A percentile compares a stretch with the other conserved stretches of the same genome.
These are phyloP conservation scores for Licmophora abbreviata DNA, from an alignment of 108 stramenopile species.

Conservation along the genomic window DNA sequence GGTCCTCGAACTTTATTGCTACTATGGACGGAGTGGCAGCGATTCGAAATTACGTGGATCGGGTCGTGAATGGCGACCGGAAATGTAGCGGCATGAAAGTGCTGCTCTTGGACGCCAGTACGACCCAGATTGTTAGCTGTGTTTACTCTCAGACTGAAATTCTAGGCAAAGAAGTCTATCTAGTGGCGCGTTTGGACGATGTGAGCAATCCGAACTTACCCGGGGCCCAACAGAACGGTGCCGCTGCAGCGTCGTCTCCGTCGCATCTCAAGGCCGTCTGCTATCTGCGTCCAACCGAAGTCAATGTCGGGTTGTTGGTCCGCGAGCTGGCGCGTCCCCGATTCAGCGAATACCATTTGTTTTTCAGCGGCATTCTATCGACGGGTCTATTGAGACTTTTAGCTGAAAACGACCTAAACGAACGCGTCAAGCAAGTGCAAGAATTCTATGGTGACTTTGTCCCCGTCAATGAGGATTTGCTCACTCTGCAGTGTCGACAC, in stretches of 20 bases:
- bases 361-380: conserved; percentile 88
- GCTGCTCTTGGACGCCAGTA: conserved; percentile 84
- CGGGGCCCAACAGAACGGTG: conserved; percentile 3
- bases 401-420: conserved; percentile 83
- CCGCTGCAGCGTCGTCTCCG: conserved; percentile 3
- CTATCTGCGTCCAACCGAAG: conserved; percentile 90
- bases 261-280: conserved; percentile 90
- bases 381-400: conserved; percentile 66
- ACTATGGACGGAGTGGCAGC: conserved; percentile 71
- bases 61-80: conserved; percentile 70
- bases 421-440: conserved; percentile 89
- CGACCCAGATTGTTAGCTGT: conserved; percentile 85
- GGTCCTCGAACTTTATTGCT: background rate
- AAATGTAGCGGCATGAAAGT: conserved; percentile 89
- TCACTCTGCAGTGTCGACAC: conserved; percentile 82
- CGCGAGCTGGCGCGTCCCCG: conserved; percentile 77
- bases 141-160: conserved; percentile 90
- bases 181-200: conserved; percentile 68
- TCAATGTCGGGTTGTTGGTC: conserved; percentile 65
- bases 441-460: conserved; percentile 97
- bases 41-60: conserved; percentile 83
- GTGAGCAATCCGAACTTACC: conserved; percentile 6
- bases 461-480: conserved; percentile 91
- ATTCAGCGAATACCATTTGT: conserved; percentile 95
- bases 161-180: conserved; percentile 72